Conservation (phyloP, 192 early-diverging fungal species). For the Umbelopsis sp. region DNA sequence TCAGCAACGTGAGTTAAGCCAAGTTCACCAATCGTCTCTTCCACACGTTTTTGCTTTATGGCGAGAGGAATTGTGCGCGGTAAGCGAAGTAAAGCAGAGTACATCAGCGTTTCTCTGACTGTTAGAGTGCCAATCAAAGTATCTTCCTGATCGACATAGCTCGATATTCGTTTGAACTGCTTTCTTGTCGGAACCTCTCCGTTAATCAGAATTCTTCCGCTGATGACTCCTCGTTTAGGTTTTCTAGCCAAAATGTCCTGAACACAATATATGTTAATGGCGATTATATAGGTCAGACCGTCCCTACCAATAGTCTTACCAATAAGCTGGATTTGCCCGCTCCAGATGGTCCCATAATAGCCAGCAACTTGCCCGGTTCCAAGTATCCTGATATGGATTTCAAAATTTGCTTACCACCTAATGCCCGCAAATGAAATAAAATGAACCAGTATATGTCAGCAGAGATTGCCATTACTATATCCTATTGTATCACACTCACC, state of each 20-base stretch:
- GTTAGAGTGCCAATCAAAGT: slow-evolving; percentile 84
- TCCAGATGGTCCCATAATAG: slow-evolving; percentile 92
- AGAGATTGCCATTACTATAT: neutral
- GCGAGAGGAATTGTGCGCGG: slow-evolving; percentile 55
- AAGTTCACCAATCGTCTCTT: slow-evolving; percentile 56
- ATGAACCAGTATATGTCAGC: neutral
- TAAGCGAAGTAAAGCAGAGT: slow-evolving; percentile 73
- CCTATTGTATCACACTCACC: neutral
- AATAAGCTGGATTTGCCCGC: slow-evolving; percentile 92
- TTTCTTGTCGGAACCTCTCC: slow-evolving; percentile 46
- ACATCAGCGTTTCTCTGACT: slow-evolving; percentile 87
- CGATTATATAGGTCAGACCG: neutral
- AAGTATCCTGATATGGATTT: slow-evolving; percentile 73
- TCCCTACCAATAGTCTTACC: slow-evolving; percentile 26
- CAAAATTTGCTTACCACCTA: slow-evolving; percentile 63
- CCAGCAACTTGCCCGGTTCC: slow-evolving; percentile 73
- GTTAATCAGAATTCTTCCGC: slow-evolving; percentile 51
- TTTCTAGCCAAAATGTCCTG: slow-evolving; percentile 35
- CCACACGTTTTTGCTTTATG: slow-evolving; percentile 51
- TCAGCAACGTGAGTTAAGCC: slow-evolving; percentile 62
- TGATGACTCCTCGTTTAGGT: slow-evolving; percentile 33
- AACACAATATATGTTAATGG: neutral
- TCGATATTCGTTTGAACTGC: slow-evolving; percentile 56
- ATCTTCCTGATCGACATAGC: slow-evolving; percentile 94
- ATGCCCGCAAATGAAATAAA: neutral